Conservation (phyloP, 257 asterid genomes). For the Przewalskia tangutica region DNA sequence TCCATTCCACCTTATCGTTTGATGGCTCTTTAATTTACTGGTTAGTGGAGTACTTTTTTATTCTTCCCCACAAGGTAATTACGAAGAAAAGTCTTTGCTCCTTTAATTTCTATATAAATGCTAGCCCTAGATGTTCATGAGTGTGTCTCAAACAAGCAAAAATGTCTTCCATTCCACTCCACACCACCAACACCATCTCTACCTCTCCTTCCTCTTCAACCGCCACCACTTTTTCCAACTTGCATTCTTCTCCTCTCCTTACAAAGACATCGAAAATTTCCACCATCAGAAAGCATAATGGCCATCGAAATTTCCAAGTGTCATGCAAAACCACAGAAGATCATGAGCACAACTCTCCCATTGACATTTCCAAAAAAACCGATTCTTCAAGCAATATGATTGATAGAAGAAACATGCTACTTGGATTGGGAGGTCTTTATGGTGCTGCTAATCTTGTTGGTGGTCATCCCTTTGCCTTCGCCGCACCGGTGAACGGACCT, state of each 20-base stretch:
- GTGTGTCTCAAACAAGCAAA: neutral
- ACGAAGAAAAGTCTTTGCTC: neutral
- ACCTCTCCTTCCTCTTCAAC: slow-evolving; percentile 8
- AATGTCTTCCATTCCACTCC: slow-evolving; percentile 39
- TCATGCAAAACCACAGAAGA: slow-evolving; percentile 36
- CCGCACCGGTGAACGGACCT: slow-evolving; percentile 55
- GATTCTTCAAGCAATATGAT: slow-evolving; percentile 8
- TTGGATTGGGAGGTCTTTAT: slow-evolving; percentile 67
- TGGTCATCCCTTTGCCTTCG: slow-evolving; percentile 36
- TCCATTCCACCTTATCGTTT: no score
- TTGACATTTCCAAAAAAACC: slow-evolving; percentile 1
- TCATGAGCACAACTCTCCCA: slow-evolving; percentile 1
- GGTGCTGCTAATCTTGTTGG: slow-evolving; percentile 45
- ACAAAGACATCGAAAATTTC: slow-evolving; percentile 17
- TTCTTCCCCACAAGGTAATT: neutral
- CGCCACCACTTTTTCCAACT: slow-evolving; percentile 9
- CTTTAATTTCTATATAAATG: neutral
- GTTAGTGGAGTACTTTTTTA: neutral
- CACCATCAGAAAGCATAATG: slow-evolving; percentile 4
- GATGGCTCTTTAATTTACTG: neutral
- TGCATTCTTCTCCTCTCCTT: slow-evolving; percentile 6
- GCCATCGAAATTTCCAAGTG: slow-evolving; percentile 16
- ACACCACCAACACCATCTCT: slow-evolving; percentile 10
- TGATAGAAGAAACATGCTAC: slow-evolving; percentile 47
- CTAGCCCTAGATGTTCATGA: neutral